phyloP scores from a whole-genome alignment of 225 moss, liverwort and hornwort species.

The Marchantia paleacea region DNA sequence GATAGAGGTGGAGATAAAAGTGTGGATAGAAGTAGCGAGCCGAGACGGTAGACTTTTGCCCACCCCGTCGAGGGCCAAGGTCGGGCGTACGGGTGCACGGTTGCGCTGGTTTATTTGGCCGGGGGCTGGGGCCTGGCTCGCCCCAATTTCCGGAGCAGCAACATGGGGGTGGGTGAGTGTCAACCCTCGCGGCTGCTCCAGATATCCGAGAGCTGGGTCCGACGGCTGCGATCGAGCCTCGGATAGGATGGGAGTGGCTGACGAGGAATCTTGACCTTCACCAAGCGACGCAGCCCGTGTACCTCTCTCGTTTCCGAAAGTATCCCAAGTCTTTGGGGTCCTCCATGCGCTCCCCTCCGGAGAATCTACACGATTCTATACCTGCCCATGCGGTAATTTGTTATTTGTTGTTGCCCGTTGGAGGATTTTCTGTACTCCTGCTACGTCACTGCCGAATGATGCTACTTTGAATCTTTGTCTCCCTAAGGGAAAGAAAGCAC shows the following conservation, averaged over 20 bases:
- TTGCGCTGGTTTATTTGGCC: background rate
- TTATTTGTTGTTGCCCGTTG: background rate
- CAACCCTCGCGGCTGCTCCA: background rate
- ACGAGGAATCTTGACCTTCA: background rate
- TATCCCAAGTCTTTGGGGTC: conserved; percentile 4
- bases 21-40: background rate
- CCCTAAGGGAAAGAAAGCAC: background rate
- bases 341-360: background rate
- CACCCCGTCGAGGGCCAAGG: background rate
- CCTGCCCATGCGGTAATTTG: background rate
- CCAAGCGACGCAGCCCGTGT: background rate
- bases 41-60: background rate
- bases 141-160: background rate
- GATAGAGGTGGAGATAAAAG: background rate
- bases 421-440: background rate
- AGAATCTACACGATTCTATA: background rate
- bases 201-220: background rate
- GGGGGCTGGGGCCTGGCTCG: background rate
- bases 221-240: background rate
- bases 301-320: no score
- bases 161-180: background rate
- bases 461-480: conserved; percentile 2
- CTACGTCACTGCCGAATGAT: background rate
- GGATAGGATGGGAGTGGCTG: no score
- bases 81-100: background rate